Base-by-base conservation (phyloP, 345 rosid genomes). In the Bruguiera gymnorhiza region DNA sequence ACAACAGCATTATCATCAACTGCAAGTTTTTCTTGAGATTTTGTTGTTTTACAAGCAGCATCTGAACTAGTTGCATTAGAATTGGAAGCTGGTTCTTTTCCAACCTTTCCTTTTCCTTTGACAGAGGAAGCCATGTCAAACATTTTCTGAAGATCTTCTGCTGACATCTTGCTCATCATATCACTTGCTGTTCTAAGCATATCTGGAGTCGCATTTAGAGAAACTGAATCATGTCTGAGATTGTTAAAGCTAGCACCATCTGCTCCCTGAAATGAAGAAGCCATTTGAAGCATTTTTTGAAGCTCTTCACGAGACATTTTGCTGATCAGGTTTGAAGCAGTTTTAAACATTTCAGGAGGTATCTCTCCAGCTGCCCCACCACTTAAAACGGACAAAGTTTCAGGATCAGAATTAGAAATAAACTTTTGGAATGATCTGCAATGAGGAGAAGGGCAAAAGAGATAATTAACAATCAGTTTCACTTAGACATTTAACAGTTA, bases 231-330 rank as follows among this genome's bases (percentile, higher is more conserved):
- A 30, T 88, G 82, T 57, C 79, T 52, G 54, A 84, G 85, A 75
- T 82, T 71, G 31, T 83, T 79, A 37, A 70, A 68, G 66, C 71
- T 58, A 62, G 62, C 29, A 78, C 68, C 83, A 75, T 77, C 84
- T 71, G 72, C 88, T 48, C 91, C 91, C 26, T 83, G 82, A 66
- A 85, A 89, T 6, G 97, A 87, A 43, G 97, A 89, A n/a, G 98
- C 96, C 83, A 89, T 19, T 67, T 87, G 86, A 73, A 90, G 81
- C 96, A 90, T 84, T 66, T 76, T 95, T 61, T 95, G 89, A 66
- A 95, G 96, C 77, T 92, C 97, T 56, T 89, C 92, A 19, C 91
- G 90, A 6, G 97, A 75, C 97, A 95, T 90, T 78, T 89, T 92
- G 70, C 88, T 36, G 23, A 95, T 86, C 97, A 92, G 92, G 73